Evolutionary conservation across 192 early-diverging fungal genomes (phyloP).

Genomic region (Linderina pennispora): DNA sequence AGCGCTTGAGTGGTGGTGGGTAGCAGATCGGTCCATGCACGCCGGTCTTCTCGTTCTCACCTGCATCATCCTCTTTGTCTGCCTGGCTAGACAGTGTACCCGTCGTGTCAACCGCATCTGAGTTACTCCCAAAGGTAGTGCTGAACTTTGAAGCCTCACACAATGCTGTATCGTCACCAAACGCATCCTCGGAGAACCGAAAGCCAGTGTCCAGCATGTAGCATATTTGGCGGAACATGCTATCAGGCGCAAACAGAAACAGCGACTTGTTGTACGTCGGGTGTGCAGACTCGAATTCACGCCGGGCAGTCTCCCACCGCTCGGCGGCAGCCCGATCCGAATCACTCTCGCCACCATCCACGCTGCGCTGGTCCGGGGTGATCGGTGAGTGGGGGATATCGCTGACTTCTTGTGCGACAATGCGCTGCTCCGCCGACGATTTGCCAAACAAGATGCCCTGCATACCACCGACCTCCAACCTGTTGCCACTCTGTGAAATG

Average conservation of each 20-base stretch:
- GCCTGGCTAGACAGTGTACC: neutral
- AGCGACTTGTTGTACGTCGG: conserved; percentile 50
- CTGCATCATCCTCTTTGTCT: neutral
- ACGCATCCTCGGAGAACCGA: neutral
- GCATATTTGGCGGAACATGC: conserved; percentile 42
- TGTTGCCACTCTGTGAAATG: too few species aligned
- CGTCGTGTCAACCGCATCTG: neutral
- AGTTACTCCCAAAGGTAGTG: neutral
- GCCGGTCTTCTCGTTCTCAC: neutral
- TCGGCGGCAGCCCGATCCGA: neutral
- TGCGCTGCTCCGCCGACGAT: neutral
- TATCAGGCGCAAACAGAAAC: conserved; percentile 46
- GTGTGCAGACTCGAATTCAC: conserved; percentile 21
- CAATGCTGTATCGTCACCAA: too few species aligned
- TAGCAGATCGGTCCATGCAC: too few species aligned
- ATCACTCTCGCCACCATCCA: neutral
- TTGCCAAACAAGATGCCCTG: neutral
- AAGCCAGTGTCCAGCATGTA: conserved; percentile 21
- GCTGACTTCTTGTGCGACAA: neutral
- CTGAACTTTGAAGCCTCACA: neutral
- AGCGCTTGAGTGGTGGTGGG: neutral
- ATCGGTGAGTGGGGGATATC: neutral
- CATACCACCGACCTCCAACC: too few species aligned
- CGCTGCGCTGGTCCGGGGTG: neutral
- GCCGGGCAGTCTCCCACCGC: neutral